Conservation (phyloP, 2,329 filamentous ascomycete genomes). For the Trichoderma sp. region DNA sequence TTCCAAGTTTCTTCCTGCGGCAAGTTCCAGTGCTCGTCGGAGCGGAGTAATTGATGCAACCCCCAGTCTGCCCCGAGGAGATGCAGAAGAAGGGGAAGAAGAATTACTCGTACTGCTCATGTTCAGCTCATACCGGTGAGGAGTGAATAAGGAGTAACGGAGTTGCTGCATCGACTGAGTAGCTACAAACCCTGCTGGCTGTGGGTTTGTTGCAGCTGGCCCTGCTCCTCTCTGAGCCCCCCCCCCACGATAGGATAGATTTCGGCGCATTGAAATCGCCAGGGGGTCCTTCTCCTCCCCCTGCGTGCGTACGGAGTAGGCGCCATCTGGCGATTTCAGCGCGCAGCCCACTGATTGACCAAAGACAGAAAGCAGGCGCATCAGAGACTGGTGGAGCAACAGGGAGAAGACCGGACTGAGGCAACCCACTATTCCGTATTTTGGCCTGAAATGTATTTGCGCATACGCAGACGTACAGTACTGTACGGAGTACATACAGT, state of each 20-base stretch:
- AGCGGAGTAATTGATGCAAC: conserved; percentile 5
- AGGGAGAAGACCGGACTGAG: background rate
- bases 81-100: background rate
- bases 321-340: background rate
- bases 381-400: conserved; percentile 8
- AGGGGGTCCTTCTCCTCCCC: background rate
- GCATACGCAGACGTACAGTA: background rate
- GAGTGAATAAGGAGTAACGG: background rate
- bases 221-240: conserved; percentile 3
- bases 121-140: background rate
- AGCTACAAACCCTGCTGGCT: background rate
- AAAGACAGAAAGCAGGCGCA: background rate
- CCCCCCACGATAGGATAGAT: conserved; percentile 16
- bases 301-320: background rate
- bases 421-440: background rate
- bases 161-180: background rate
- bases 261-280: conserved; percentile 13
- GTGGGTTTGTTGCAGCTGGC: background rate
- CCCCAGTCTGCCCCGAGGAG: conserved; percentile 2
- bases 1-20: conserved; percentile 2
- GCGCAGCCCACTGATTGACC: conserved; percentile 11
- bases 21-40: background rate
- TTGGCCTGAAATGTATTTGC: background rate
- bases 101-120: background rate
- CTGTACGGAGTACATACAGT: conserved; percentile 14